Evolutionary conservation across 129 eudicot genomes (phyloP), one percentile per base, ranked within the genome.

Genomic region (Lonicera japonica): DNA sequence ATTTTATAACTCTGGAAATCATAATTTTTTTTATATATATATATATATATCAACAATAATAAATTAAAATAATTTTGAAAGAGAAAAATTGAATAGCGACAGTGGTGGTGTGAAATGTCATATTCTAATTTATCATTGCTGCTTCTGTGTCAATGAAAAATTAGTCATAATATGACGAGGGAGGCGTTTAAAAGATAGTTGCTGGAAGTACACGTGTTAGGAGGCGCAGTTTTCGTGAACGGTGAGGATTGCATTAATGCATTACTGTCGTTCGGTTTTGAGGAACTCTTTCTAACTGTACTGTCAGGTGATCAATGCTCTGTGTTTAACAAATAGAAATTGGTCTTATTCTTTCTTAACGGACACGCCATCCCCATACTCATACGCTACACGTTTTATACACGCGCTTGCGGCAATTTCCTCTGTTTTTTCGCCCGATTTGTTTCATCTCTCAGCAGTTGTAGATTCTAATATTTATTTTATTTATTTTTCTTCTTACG

Each of bases 231-330:
- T 64, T 51, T 17, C 18, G 47, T 29, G 56, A 11, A 11, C 13
- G 40, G 7, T 7, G 10, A n/a, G 66, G 40, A 41, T 43, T 5
- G 11, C 15, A 21, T 45, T 13, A 21, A 61, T 41, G 56, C 41
- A 48, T 36, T 39, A 20, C 5, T 60, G 24, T 38, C 64, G 64
- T 60, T 60, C 11, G 67, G 45, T 25, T 21, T 41, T 15, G 43
- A 23, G 22, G 21, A 22, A 21, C 22, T 47, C 40, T 63, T 46
- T 63, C 56, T 17, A 47, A 63, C 57, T 23, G 55, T 23, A 11
- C 22, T n/a, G 67, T 46, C 55, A 63, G 67, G 43, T 46, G 57
- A 46, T 63, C 67, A 45, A 22, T 63, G 56, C 56, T 10, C 0
- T 19, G 21, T 22, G 21, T 7, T 1, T 1, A 29, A 29, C 36